Evolutionary conservation across 306 rosid genomes (phyloP), one percentile per base, ranked within the genome.

Genomic region (Prosopis cineraria): DNA sequence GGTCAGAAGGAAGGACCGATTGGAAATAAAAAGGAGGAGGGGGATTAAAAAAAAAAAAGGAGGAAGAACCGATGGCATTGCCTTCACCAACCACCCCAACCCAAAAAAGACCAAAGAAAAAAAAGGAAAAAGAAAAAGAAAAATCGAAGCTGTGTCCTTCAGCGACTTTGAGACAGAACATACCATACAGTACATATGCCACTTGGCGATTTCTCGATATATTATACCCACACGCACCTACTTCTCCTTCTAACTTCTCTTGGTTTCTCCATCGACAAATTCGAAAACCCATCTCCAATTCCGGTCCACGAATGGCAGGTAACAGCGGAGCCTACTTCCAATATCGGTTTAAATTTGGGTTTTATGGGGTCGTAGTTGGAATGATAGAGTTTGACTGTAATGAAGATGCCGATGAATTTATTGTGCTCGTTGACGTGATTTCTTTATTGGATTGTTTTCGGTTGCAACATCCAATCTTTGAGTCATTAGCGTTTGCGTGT

Each of bases 251-350:
- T 4, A 67, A 50, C 72, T 14, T 67, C 72, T 37, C 25, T 25
- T 39, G 27, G 5, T 43, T 66, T 75, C 79, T 27, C 72, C 30
- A 25, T 68, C 34, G 45, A 19, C 19, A 67, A 67, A 68, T 59
- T 77, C 47, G 44, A 39, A 31, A 67, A 52, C 13, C 53, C 12
- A 11, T 29, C 17, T 22, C 31, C 17, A 77, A 20, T 24, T 36
- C n/a, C 12, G 7, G 7, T 72, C 74, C 14, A 19, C 60, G 9
- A 43, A 85, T 85, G 88, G 81, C 84, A 64, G 88, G 88, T 85
- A 56, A 36, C 41, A 30, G 37, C 9, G 39, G 8, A 68, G 10
- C 59, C 17, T 40, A 11, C 37, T n/a, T 43, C 55, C 10, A 68
- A 0, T 62, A 47, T 76, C 7, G 59, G 14, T 41, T 62, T 11